Percentiles rank a stretch among this genome's conserved stretches.
These are phyloP conservation scores for Dentipellis fragilis DNA, from an alignment of 768 basidiomycete species.

Conservation along the genomic window DNA sequence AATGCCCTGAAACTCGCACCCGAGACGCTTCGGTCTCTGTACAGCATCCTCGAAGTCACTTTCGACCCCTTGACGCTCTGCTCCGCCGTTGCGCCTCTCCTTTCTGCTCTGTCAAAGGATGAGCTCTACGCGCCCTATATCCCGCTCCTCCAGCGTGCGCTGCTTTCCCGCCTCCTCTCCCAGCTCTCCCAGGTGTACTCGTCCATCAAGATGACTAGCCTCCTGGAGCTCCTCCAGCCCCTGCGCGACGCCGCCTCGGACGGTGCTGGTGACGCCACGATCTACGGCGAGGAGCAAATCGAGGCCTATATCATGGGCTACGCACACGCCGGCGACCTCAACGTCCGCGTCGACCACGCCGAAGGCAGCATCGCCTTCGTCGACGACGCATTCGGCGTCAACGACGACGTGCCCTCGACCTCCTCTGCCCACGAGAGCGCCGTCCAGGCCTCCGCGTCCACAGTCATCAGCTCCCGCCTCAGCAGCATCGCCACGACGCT, in stretches of 20 bases:
- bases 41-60: slow-evolving; percentile 82
- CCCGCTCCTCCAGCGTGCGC: slow-evolving; percentile 81
- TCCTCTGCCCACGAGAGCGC: slow-evolving; percentile 26
- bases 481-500: slow-evolving; percentile 66
- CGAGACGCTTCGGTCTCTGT: slow-evolving; percentile 61
- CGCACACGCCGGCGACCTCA: slow-evolving; percentile 77
- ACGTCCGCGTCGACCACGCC: slow-evolving; percentile 82
- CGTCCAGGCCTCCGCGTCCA: slow-evolving; percentile 63
- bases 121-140: slow-evolving; percentile 72
- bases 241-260: slow-evolving; percentile 44
- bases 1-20: slow-evolving; percentile 79
- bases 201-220: slow-evolving; percentile 67
- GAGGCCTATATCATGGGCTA: slow-evolving; percentile 94
- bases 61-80: slow-evolving; percentile 90
- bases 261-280: slow-evolving; percentile 21
- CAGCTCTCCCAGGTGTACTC: slow-evolving; percentile 92
- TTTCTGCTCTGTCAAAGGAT: slow-evolving; percentile 46
- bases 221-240: slow-evolving; percentile 73
- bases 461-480: slow-evolving; percentile 70
- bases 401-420: slow-evolving; percentile 25
- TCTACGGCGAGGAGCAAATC: slow-evolving; percentile 64
- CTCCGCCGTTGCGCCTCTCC: slow-evolving; percentile 65
- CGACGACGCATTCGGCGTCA: slow-evolving; percentile 57
- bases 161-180: slow-evolving; percentile 82
- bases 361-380: slow-evolving; percentile 77